Percentiles rank a stretch among this genome's conserved stretches.
phyloP scores from a whole-genome alignment of 2,329 filamentous ascomycete species.

The Beauveria rudraprayagi region DNA sequence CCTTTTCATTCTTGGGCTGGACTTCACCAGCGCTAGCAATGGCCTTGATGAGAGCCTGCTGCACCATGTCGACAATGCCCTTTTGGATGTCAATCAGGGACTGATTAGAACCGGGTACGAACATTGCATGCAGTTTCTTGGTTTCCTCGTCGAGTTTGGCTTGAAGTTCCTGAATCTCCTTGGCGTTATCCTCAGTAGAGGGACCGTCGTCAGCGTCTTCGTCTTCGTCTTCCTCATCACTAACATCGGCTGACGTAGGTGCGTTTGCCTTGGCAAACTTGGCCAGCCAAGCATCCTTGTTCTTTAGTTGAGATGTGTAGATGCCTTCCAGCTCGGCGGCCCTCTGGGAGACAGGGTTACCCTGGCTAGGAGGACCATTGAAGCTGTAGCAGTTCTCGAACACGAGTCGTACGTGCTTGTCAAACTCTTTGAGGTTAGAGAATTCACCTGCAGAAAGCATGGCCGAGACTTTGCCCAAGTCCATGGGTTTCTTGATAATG shows the following conservation, averaged over 20 bases:
- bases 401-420: conserved; percentile 73
- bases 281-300: conserved; percentile 74
- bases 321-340: conserved; percentile 66
- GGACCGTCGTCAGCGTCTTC: conserved; percentile 45
- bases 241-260: conserved; percentile 51
- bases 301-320: conserved; percentile 67
- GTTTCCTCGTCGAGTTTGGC: conserved; percentile 48
- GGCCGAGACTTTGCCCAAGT: conserved; percentile 69
- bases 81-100: conserved; percentile 49
- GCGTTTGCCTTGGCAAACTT: conserved; percentile 53
- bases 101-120: conserved; percentile 43
- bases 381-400: conserved; percentile 88
- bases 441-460: conserved; percentile 78
- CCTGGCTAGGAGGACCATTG: conserved; percentile 52
- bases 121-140: conserved; percentile 46
- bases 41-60: conserved; percentile 66
- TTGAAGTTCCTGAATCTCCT: conserved; percentile 43
- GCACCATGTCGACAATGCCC: conserved; percentile 55
- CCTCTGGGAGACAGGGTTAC: conserved; percentile 63
- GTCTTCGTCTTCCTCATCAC: conserved; percentile 66
- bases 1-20: conserved; percentile 48
- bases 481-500: conserved; percentile 95
- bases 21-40: conserved; percentile 52
- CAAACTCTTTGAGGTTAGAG: conserved; percentile 73
- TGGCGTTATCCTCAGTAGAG: conserved; percentile 33